Conservation (phyloP, 179 eudicot species). For the Monotropa hypopitys region DNA sequence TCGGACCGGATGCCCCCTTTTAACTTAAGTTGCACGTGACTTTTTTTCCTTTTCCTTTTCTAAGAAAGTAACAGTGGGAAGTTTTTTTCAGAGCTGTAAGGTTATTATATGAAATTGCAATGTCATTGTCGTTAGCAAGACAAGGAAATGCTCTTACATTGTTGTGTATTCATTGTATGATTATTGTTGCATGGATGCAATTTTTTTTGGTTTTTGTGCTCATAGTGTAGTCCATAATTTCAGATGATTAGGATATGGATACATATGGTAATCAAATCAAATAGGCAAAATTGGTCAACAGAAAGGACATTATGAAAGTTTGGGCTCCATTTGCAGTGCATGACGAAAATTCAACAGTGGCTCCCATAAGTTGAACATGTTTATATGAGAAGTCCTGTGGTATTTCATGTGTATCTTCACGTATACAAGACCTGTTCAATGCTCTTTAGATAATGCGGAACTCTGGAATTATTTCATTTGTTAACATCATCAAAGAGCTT, state of each 20-base stretch:
- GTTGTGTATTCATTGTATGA: background rate
- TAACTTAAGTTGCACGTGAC: background rate
- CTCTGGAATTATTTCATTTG: background rate
- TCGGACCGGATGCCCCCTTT: background rate
- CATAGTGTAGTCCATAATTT: background rate
- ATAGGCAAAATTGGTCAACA: background rate
- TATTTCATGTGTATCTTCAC: background rate
- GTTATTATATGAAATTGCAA: too few relatives aligned
- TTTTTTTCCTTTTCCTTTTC: background rate
- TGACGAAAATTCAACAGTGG: too few relatives aligned
- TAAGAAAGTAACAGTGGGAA: background rate
- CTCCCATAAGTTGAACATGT: background rate
- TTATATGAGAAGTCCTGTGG: background rate
- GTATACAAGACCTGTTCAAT: background rate
- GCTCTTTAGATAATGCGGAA: background rate
- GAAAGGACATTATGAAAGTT: background rate
- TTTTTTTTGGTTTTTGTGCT: background rate
- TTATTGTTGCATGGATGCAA: background rate
- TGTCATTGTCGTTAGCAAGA: slow-evolving; percentile 5
- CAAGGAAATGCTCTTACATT: background rate
- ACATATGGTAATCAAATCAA: background rate
- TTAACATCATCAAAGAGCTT: background rate
- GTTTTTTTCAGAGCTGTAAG: background rate
- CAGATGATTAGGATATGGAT: background rate
- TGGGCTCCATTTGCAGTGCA: background rate